A percentile compares a stretch with the other conserved stretches of the same genome.
These are phyloP conservation scores for Pueraria montana DNA, from an alignment of 306 rosid species.

Conservation along the genomic window DNA sequence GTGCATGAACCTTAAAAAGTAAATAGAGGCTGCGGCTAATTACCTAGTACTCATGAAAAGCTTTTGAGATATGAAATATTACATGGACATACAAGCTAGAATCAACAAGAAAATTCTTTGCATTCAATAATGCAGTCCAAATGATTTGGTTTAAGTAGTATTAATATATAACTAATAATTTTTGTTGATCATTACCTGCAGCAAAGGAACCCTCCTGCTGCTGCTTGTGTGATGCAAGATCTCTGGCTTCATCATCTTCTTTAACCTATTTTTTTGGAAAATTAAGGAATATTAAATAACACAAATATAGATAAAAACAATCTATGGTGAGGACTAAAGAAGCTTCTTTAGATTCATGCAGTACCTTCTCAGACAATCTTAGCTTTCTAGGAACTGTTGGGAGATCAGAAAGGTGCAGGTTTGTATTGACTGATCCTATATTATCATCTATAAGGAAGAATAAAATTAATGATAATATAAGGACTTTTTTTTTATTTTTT, in stretches of 20 bases:
- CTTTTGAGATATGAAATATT: not conserved
- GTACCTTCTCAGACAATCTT: constrained; percentile 55
- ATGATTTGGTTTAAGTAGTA: not conserved
- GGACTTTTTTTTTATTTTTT: not conserved
- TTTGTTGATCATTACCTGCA: constrained; percentile 49
- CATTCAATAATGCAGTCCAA: constrained; percentile 8
- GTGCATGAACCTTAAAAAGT: constrained; percentile 34
- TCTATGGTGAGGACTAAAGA: not conserved
- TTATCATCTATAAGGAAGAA: constrained; percentile 6
- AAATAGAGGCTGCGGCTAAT: constrained; percentile 15
- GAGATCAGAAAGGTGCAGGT: constrained; percentile 46
- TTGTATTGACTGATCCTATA: constrained; percentile 43
- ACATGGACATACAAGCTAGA: constrained; percentile 14
- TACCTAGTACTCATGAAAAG: constrained; percentile 28
- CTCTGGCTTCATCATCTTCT: constrained; percentile 45
- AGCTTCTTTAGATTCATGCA: constrained; percentile 37
- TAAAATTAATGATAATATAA: constrained; percentile 1
- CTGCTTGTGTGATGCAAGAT: constrained; percentile 44
- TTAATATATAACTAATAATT: not conserved
- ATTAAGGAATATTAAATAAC: constrained; percentile 19
- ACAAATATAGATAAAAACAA: not conserved
- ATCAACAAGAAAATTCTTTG: constrained; percentile 13
- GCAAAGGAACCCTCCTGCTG: constrained; percentile 43
- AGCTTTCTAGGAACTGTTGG: constrained; percentile 70
- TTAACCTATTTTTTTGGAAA: constrained; percentile 45